Percentiles rank a stretch among this genome's conserved stretches.
Conservation (phyloP, 352 stramenopile species). For the Stephanocyclus meneghinianus region DNA sequence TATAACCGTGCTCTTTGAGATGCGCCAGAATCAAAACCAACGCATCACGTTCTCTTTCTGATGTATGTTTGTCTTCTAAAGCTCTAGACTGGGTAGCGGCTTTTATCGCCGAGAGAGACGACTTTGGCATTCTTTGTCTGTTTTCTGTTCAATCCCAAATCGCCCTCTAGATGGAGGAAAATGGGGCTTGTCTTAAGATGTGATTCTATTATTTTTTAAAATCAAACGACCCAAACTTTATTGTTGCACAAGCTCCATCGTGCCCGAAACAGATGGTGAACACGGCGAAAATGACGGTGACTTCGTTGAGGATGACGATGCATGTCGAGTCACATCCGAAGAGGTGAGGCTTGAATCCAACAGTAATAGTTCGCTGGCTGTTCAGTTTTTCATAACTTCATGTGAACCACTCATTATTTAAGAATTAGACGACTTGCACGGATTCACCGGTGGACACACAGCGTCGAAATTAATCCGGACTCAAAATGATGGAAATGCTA, state of each 20-base stretch:
- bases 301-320: constrained; percentile 2
- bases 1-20: constrained; percentile 33
- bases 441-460: not conserved
- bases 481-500: too few species aligned
- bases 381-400: too few species aligned
- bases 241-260: not conserved
- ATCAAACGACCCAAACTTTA: not conserved
- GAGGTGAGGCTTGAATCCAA: not conserved
- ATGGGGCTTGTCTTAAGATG: too few species aligned
- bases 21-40: constrained; percentile 42
- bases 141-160: too few species aligned
- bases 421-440: too few species aligned
- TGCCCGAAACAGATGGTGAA: constrained; percentile 1
- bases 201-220: too few species aligned
- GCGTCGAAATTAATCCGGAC: not conserved
- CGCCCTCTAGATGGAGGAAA: too few species aligned
- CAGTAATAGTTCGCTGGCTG: too few species aligned
- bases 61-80: constrained; percentile 18
- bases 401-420: too few species aligned
- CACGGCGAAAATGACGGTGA: not conserved
- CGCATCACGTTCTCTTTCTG: constrained; percentile 36
- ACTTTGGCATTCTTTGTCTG: constrained; percentile 2
- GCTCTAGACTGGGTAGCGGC: constrained; percentile 21
- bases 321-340: not conserved
- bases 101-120: constrained; percentile 29